phyloP scores from a whole-genome alignment of 2,329 filamentous ascomycete species.

The Elsinoe perseae region DNA sequence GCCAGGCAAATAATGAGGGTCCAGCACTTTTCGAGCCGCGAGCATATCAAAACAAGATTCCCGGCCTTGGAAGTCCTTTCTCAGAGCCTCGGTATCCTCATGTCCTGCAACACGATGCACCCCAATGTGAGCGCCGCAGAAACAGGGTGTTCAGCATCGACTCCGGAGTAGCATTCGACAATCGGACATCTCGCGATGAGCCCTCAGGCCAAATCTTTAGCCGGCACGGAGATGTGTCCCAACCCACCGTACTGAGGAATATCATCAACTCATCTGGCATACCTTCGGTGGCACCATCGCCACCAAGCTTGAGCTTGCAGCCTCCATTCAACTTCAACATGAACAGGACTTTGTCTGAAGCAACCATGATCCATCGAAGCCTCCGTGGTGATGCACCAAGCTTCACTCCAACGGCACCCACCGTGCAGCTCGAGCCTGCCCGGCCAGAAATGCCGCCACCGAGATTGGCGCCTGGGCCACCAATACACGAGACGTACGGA shows the following conservation, averaged over 20 bases:
- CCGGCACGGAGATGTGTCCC: neutral
- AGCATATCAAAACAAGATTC: too few relatives aligned
- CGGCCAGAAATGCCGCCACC: neutral
- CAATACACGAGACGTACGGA: neutral
- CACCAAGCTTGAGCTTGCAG: neutral
- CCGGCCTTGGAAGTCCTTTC: too few relatives aligned
- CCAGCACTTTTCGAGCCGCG: neutral
- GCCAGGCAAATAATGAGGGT: neutral
- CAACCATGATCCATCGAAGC: conserved; percentile 7
- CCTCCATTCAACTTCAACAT: neutral
- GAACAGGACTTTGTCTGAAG: conserved; percentile 1
- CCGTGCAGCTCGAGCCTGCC: neutral
- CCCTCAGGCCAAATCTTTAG: neutral
- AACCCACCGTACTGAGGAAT: neutral
- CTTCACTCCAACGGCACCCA: conserved; percentile 13
- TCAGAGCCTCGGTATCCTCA: neutral
- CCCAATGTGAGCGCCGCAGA: too few relatives aligned
- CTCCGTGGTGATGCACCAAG: conserved; percentile 18
- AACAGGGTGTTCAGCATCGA: too few relatives aligned
- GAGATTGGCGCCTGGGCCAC: neutral
- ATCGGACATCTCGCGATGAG: too few relatives aligned
- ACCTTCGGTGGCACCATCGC: neutral
- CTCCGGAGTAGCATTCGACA: too few relatives aligned
- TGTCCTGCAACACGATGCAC: too few relatives aligned
- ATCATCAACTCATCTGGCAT: neutral